These are phyloP conservation scores for Begonia fuchsioides DNA, from an alignment of 306 rosid species.

Conservation along the genomic window DNA sequence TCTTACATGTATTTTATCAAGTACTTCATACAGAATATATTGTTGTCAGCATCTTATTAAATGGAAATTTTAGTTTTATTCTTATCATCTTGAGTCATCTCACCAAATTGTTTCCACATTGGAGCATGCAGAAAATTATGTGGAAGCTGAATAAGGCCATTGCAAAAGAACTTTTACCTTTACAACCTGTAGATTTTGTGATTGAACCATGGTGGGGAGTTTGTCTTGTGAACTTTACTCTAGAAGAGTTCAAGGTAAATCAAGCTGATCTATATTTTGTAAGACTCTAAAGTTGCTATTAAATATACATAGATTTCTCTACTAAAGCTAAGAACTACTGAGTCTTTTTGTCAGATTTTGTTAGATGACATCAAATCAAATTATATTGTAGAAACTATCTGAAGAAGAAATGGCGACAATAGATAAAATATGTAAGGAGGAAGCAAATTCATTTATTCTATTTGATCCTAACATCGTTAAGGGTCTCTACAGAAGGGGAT, in stretches of 20 bases:
- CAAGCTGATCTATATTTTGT: no score
- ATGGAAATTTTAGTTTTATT: no score
- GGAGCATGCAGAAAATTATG: constrained; percentile 87
- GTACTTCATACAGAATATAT: no score
- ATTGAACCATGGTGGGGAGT: constrained; percentile 97
- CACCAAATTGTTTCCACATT: constrained; percentile 20
- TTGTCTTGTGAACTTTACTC: constrained; percentile 81
- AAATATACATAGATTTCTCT: no score
- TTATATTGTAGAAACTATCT: constrained; percentile 55
- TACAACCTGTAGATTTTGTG: constrained; percentile 76
- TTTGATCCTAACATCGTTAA: constrained; percentile 54
- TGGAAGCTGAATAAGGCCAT: constrained; percentile 97
- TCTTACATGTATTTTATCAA: no score
- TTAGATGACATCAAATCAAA: constrained; percentile 7
- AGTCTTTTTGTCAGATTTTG: constrained; percentile 11
- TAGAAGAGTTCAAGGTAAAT: constrained; percentile 95
- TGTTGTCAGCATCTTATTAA: no score
- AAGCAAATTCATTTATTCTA: constrained; percentile 55
- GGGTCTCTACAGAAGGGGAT: constrained; percentile 54
- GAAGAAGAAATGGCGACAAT: constrained; percentile 73
- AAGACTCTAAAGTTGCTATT: no score
- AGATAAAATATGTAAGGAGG: constrained; percentile 84
- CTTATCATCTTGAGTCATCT: constrained; percentile 3
- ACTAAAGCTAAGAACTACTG: no score
- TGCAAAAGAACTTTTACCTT: constrained; percentile 81